A percentile compares a stretch with the other conserved stretches of the same genome.
Conservation (phyloP, 2,329 filamentous ascomycete genomes). For the Cladosporium sp. region DNA sequence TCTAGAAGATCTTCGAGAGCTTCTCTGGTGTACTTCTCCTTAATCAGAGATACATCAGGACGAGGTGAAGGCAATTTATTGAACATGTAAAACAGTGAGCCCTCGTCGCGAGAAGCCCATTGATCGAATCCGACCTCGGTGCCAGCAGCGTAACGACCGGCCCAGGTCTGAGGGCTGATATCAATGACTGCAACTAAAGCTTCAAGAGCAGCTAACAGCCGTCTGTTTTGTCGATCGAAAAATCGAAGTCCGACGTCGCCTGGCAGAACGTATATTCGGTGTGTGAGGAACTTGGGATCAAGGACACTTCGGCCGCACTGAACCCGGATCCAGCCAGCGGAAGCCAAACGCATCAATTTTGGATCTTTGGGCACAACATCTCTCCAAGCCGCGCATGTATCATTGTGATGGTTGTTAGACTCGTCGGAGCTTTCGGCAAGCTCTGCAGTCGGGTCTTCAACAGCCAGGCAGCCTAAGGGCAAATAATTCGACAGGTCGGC, state of each 20-base stretch:
- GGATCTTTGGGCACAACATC: slow-evolving; percentile 5
- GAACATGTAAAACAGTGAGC: slow-evolving; percentile 66
- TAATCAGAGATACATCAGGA: slow-evolving; percentile 50
- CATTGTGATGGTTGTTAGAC: background rate
- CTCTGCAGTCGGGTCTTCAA: slow-evolving; percentile 13
- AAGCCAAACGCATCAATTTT: slow-evolving; percentile 17
- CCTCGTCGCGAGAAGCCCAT: slow-evolving; percentile 40
- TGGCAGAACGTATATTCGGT: slow-evolving; percentile 26
- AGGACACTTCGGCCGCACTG: slow-evolving; percentile 11
- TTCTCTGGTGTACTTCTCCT: slow-evolving; percentile 48
- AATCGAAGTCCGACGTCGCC: slow-evolving; percentile 52
- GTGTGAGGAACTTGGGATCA: slow-evolving; percentile 13
- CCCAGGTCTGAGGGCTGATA: slow-evolving; percentile 54
- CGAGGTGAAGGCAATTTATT: slow-evolving; percentile 67
- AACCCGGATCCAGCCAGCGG: slow-evolving; percentile 22
- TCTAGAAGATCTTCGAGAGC: slow-evolving; percentile 55
- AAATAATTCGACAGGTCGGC: slow-evolving; percentile 22
- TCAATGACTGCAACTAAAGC: slow-evolving; percentile 53
- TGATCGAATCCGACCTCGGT: slow-evolving; percentile 32
- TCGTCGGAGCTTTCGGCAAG: background rate
- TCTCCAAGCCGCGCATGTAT: slow-evolving; percentile 3
- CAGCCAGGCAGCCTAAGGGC: slow-evolving; percentile 22
- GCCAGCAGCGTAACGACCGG: slow-evolving; percentile 35
- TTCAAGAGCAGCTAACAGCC: slow-evolving; percentile 45
- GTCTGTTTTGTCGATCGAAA: slow-evolving; percentile 47